These are phyloP conservation scores for Heritiera fomes DNA, from an alignment of 345 rosid genomes.

Conservation along the genomic window DNA sequence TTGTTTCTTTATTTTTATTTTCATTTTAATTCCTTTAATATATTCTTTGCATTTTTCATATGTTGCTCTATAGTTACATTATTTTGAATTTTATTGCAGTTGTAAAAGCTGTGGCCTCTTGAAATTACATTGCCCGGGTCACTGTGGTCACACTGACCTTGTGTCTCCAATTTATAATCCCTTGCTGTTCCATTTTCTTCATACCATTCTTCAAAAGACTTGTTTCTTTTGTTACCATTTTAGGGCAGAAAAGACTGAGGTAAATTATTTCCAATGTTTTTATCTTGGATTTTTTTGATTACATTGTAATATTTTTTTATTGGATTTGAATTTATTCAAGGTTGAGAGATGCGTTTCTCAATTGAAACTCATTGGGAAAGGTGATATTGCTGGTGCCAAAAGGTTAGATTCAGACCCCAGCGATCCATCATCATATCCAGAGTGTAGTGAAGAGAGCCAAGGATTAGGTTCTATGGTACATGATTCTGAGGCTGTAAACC, in stretches of 20 bases:
- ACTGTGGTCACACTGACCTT: constrained; percentile 87
- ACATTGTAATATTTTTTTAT: background rate
- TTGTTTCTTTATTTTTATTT: background rate
- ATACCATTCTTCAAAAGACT: constrained; percentile 54
- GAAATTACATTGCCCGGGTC: constrained; percentile 71
- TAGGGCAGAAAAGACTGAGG: constrained; percentile 39
- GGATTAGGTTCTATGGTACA: constrained; percentile 39
- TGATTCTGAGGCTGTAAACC: constrained; percentile 28
- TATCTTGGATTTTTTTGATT: background rate
- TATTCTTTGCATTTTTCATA: background rate
- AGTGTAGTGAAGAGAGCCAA: constrained; percentile 44
- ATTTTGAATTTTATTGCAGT: constrained; percentile 49
- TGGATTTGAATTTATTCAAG: constrained; percentile 33
- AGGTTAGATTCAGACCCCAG: constrained; percentile 38
- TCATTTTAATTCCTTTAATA: background rate
- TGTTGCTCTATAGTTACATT: background rate
- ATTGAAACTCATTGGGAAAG: constrained; percentile 71
- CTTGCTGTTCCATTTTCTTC: constrained; percentile 61
- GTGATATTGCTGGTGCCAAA: constrained; percentile 74
- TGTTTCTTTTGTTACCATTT: constrained; percentile 72
- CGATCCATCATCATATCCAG: constrained; percentile 33
- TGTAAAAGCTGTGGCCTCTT: constrained; percentile 75
- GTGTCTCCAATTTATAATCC: constrained; percentile 66
- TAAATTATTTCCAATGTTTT: constrained; percentile 25
- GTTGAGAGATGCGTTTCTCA: constrained; percentile 55